Evolutionary conservation across 2,329 filamentous ascomycete species (phyloP).

Genomic region (Aspergillus ustus): DNA sequence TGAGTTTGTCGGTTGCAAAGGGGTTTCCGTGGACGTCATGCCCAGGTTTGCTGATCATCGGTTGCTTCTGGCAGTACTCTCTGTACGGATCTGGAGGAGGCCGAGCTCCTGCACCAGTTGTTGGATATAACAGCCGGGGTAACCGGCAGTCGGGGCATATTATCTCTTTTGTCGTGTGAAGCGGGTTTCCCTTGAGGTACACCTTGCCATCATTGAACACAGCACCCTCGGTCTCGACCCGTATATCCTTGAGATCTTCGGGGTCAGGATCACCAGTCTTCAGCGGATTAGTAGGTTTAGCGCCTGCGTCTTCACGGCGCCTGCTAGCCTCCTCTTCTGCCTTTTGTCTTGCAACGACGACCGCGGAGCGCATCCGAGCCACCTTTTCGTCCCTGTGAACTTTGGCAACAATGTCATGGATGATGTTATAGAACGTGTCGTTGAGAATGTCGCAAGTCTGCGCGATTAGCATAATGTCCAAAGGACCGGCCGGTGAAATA

Average conservation of each 20-base stretch:
- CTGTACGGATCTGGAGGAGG: conserved; percentile 54
- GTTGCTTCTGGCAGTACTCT: conserved; percentile 64
- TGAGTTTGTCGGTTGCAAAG: conserved; percentile 48
- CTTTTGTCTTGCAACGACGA: conserved; percentile 48
- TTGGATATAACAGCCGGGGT: conserved; percentile 62
- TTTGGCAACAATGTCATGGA: conserved; percentile 62
- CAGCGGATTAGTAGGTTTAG: conserved; percentile 37
- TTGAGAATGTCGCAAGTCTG: conserved; percentile 58
- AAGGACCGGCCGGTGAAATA: conserved; percentile 3
- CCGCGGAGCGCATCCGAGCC: conserved; percentile 60
- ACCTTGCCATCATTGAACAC: conserved; percentile 59
- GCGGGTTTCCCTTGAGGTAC: conserved; percentile 61
- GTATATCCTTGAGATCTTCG: conserved; percentile 40
- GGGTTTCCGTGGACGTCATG: conserved; percentile 66
- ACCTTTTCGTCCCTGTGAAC: conserved; percentile 65
- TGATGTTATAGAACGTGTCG: conserved; percentile 62
- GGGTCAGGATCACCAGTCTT: conserved; percentile 41
- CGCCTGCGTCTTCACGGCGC: conserved; percentile 36
- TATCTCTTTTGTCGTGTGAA: conserved; percentile 63
- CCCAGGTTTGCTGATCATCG: conserved; percentile 60
- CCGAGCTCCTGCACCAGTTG: conserved; percentile 55
- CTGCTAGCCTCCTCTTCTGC: conserved; percentile 46
- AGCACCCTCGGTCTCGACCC: conserved; percentile 56
- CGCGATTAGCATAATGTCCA: conserved; percentile 23
- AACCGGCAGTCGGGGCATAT: conserved; percentile 65